These are phyloP conservation scores for Gaeumannomyces sp. DNA, from an alignment of 2,329 filamentous ascomycete genomes.

Conservation along the genomic window DNA sequence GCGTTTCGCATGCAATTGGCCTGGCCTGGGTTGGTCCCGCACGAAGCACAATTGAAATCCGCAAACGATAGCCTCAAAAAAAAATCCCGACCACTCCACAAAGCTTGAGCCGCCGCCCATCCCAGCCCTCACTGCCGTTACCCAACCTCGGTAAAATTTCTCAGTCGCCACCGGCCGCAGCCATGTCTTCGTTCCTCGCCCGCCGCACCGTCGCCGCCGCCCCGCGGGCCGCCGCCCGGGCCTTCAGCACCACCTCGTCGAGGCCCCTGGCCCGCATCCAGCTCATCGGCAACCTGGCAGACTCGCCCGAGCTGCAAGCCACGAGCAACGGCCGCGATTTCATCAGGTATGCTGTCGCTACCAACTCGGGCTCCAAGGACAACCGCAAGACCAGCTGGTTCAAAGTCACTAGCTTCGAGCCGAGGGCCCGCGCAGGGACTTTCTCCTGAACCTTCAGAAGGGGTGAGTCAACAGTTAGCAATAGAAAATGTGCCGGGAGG, in stretches of 20 bases:
- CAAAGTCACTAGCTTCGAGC: slow-evolving; percentile 64
- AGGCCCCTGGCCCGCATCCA: slow-evolving; percentile 71
- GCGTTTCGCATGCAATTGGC: not conserved
- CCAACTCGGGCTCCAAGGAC: slow-evolving; percentile 58
- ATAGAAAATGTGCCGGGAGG: not conserved
- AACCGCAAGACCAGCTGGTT: slow-evolving; percentile 83
- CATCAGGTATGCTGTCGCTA: slow-evolving; percentile 71
- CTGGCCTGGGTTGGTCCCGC: too few relatives aligned
- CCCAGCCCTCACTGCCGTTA: not conserved
- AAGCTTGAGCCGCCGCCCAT: not conserved
- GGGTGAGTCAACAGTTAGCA: slow-evolving; percentile 59
- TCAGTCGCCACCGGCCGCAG: not conserved
- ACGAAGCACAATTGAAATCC: not conserved
- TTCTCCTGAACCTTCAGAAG: slow-evolving; percentile 68
- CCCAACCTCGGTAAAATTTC: not conserved
- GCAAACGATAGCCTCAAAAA: not conserved
- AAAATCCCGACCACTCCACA: not conserved
- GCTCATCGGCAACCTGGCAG: slow-evolving; percentile 78
- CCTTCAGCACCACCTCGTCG: slow-evolving; percentile 68
- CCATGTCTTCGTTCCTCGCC: slow-evolving; percentile 45
- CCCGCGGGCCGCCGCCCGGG: slow-evolving; percentile 46
- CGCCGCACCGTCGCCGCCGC: slow-evolving; percentile 40
- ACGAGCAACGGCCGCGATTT: slow-evolving; percentile 68
- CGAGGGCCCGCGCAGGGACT: slow-evolving; percentile 65
- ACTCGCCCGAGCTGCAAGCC: slow-evolving; percentile 66